Conservation (phyloP, 176 grass and related monocot species). For the Hordeum marinum region DNA sequence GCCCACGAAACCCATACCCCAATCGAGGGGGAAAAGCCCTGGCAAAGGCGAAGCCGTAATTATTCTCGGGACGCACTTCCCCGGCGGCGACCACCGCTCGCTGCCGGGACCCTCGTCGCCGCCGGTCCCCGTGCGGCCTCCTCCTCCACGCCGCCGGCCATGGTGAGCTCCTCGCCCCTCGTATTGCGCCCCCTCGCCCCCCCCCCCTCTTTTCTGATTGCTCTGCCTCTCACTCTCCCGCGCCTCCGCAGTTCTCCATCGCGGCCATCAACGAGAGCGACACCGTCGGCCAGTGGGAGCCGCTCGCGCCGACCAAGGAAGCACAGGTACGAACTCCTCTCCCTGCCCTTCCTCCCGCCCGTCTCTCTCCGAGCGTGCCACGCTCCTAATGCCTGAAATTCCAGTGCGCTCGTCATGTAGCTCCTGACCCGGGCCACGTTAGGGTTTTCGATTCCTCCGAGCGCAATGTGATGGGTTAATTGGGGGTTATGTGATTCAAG, state of each 20-base stretch:
- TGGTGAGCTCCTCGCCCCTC: slow-evolving; percentile 30
- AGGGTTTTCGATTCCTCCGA: slow-evolving; percentile 36
- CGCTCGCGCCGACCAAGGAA: slow-evolving; percentile 94
- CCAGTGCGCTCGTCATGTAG: not conserved
- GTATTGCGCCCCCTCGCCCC: not conserved
- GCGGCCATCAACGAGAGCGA: slow-evolving; percentile 88
- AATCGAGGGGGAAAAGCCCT: not conserved
- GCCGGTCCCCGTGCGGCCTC: slow-evolving; percentile 7
- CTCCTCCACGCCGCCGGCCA: slow-evolving; percentile 11
- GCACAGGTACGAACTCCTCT: slow-evolving; percentile 47
- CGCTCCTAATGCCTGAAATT: not conserved
- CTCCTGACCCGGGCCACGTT: slow-evolving; percentile 2
- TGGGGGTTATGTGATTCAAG: not conserved
- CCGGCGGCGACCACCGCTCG: slow-evolving; percentile 14
- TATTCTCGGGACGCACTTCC: not conserved
- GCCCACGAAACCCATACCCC: not conserved
- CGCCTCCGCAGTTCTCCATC: slow-evolving; percentile 81
- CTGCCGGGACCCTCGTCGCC: slow-evolving; percentile 23
- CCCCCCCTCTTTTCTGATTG: not conserved
- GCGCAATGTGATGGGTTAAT: not conserved
- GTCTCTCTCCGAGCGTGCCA: not conserved
- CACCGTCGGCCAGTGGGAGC: slow-evolving; percentile 68
- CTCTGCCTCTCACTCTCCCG: not conserved
- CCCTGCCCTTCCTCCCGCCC: not conserved
- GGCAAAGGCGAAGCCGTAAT: slow-evolving; percentile 2